These are phyloP conservation scores for Monosporascus sp. DNA, from an alignment of 2,329 filamentous ascomycete genomes.

Conservation along the genomic window DNA sequence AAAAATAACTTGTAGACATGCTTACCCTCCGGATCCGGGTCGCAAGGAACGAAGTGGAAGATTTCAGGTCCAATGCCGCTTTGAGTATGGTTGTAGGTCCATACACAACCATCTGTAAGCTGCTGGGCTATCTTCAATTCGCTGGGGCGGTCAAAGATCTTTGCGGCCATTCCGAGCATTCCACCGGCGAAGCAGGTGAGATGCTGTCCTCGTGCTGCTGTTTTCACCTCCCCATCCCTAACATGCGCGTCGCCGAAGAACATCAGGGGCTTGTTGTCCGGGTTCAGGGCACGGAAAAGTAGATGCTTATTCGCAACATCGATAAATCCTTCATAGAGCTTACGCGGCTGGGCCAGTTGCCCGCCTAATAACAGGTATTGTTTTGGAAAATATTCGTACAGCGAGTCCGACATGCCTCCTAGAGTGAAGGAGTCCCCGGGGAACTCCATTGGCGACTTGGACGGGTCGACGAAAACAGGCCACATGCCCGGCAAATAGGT, in stretches of 20 bases:
- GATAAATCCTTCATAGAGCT: conserved; percentile 42
- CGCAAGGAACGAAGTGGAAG: conserved; percentile 43
- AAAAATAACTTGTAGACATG: too few relatives aligned
- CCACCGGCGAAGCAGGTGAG: conserved; percentile 60
- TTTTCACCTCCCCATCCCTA: conserved; percentile 18
- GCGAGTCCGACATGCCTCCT: conserved; percentile 52
- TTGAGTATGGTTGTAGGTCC: conserved; percentile 53
- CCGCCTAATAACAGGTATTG: conserved; percentile 65
- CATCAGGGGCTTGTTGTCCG: conserved; percentile 37
- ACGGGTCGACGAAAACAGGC: conserved; percentile 49
- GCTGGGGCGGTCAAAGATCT: conserved; percentile 49
- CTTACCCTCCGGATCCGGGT: conserved; percentile 9
- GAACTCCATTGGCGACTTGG: conserved; percentile 52
- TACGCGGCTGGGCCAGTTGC: conserved; percentile 42
- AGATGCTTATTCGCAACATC: conserved; percentile 40
- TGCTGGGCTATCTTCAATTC: conserved; percentile 54
- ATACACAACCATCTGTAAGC: conserved; percentile 60
- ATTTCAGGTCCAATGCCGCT: conserved; percentile 60
- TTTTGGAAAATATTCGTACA: conserved; percentile 63
- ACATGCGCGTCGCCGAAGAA: conserved; percentile 43
- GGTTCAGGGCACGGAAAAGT: conserved; percentile 40
- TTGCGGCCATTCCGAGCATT: conserved; percentile 60
- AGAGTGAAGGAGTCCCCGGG: conserved; percentile 49
- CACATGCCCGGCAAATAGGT: conserved; percentile 59
- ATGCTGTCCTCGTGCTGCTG: conserved; percentile 43